Evolutionary conservation across 306 rosid genomes (phyloP).

Genomic region (Datisca glomerata): DNA sequence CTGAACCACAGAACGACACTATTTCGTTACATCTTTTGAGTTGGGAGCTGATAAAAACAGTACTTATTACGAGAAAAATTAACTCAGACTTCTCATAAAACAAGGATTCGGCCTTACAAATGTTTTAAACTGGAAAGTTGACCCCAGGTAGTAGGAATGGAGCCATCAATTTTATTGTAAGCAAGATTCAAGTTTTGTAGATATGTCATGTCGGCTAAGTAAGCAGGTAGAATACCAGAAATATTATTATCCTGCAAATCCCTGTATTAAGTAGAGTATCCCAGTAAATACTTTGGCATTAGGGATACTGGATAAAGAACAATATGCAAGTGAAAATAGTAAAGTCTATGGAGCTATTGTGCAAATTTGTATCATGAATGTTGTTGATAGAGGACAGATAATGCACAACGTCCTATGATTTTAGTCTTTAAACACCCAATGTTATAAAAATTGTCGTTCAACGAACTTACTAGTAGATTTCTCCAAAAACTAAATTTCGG

Average conservation of each 20-base stretch:
- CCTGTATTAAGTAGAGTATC: constrained; percentile 29
- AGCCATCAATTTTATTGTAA: constrained; percentile 50
- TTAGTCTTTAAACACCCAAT: too few relatives aligned
- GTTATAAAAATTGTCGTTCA: too few relatives aligned
- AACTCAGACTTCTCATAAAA: too few relatives aligned
- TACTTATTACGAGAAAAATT: too few relatives aligned
- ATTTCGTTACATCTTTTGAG: too few relatives aligned
- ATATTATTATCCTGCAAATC: constrained; percentile 66
- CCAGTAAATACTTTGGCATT: not conserved
- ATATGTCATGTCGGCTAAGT: constrained; percentile 45
- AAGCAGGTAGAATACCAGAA: constrained; percentile 65
- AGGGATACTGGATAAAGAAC: not conserved
- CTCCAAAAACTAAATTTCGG: too few relatives aligned
- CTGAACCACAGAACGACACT: constrained; percentile 26
- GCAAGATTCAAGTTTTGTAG: constrained; percentile 78
- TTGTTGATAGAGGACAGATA: too few relatives aligned
- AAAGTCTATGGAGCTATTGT: too few relatives aligned
- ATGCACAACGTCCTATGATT: too few relatives aligned
- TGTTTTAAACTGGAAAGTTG: constrained; percentile 52
- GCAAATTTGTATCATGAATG: too few relatives aligned
- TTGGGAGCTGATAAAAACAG: too few relatives aligned
- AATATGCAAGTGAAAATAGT: not conserved
- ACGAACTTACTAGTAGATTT: too few relatives aligned
- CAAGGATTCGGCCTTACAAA: constrained; percentile 55
- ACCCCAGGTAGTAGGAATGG: constrained; percentile 59